phyloP scores from a whole-genome alignment of 75 land plant species.

The Cryptomeria japonica region DNA sequence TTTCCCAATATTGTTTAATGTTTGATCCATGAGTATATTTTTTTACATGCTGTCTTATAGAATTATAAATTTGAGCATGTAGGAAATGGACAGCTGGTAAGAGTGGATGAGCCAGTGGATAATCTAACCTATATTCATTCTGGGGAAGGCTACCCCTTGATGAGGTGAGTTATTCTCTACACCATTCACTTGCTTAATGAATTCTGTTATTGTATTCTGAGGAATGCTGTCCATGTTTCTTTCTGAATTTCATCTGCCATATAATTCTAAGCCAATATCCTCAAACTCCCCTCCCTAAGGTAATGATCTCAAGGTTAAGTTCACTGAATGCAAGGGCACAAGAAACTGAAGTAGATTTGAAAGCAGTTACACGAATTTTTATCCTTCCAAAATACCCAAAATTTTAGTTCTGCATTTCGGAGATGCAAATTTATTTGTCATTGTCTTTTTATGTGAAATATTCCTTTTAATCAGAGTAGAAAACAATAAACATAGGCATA shows the following conservation, averaged over 20 bases:
- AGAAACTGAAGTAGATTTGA: neutral
- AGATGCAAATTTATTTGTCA: neutral
- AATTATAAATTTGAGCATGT: neutral
- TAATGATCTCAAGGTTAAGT: neutral
- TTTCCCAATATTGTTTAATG: neutral
- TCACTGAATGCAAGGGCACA: neutral
- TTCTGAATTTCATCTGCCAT: neutral
- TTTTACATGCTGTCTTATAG: neutral
- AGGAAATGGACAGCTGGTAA: constrained; percentile 13
- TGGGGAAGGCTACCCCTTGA: constrained; percentile 8
- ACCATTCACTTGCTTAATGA: neutral
- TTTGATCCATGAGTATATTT: neutral
- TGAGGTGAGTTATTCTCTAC: constrained; percentile 4
- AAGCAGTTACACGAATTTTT: neutral
- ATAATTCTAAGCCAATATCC: neutral
- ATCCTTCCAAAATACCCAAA: too few relatives aligned
- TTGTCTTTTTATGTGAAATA: neutral
- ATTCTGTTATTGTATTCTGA: neutral
- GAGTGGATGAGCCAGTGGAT: constrained; percentile 12
- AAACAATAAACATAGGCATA: neutral
- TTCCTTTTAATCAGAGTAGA: neutral
- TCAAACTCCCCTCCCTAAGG: neutral
- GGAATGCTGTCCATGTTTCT: neutral
- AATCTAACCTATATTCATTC: neutral
- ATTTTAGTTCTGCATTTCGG: neutral